Percentiles rank a stretch among this genome's conserved stretches.
Conservation (phyloP, 2,329 filamentous ascomycete species). For the Ascochyta koolunga region DNA sequence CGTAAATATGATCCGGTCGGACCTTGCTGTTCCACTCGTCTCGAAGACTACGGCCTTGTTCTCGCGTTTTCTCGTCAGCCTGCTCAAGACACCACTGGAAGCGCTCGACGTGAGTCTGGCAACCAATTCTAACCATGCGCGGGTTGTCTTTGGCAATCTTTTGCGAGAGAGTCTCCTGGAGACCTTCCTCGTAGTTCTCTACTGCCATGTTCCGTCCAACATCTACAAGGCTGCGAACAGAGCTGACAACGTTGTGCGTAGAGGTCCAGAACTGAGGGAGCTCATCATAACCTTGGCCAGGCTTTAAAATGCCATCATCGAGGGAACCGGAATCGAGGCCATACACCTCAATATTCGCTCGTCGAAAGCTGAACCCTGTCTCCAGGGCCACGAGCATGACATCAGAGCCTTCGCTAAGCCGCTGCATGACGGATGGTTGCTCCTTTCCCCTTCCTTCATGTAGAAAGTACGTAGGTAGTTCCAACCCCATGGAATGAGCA, state of each 20-base stretch:
- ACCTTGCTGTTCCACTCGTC: conserved; percentile 48
- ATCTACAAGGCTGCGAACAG: conserved; percentile 47
- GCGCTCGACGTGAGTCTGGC: conserved; percentile 65
- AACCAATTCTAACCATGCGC: conserved; percentile 63
- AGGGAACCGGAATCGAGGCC: conserved; percentile 73
- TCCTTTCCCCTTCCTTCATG: conserved; percentile 69
- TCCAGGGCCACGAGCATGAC: conserved; percentile 70
- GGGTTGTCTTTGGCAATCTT: conserved; percentile 53
- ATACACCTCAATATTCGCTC: conserved; percentile 71
- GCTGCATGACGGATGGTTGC: conserved; percentile 54
- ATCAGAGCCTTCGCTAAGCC: conserved; percentile 72
- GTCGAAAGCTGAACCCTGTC: conserved; percentile 72
- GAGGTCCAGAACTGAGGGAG: conserved; percentile 89
- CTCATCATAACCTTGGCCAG: conserved; percentile 65
- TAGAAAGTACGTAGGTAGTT: conserved; percentile 74
- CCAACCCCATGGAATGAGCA: conserved; percentile 76
- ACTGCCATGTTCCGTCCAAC: conserved; percentile 50
- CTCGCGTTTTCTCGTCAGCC: conserved; percentile 54
- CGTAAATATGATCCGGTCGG: conserved; percentile 51
- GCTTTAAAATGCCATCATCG: conserved; percentile 50
- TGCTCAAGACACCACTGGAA: conserved; percentile 64
- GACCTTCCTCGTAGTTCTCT: conserved; percentile 47
- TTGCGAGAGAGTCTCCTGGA: conserved; percentile 48
- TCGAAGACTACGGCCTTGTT: conserved; percentile 57
- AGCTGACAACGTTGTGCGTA: conserved; percentile 54